phyloP scores from a whole-genome alignment of 225 moss, liverwort and hornwort species.

The Thuidium tamariscinum region DNA sequence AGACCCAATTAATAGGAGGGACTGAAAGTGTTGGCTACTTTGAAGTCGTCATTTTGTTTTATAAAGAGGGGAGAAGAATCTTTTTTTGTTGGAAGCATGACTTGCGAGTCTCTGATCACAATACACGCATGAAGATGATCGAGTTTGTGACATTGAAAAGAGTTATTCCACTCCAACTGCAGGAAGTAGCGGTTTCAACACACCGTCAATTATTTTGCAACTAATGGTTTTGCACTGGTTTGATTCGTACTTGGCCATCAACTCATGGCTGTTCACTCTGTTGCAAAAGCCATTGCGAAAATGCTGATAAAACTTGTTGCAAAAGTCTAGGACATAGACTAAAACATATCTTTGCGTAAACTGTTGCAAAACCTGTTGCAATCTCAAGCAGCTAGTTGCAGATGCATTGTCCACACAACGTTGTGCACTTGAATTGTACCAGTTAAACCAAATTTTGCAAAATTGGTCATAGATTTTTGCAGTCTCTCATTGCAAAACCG shows the following conservation, averaged over 20 bases:
- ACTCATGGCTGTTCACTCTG: background rate
- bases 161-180: background rate
- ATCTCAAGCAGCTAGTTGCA: background rate
- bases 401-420: background rate
- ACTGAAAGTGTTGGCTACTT: background rate
- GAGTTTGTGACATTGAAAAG: background rate
- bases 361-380: background rate
- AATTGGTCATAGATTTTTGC: background rate
- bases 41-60: background rate
- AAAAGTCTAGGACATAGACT: background rate
- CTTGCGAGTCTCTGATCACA: background rate
- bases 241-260: background rate
- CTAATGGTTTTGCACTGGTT: background rate
- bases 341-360: background rate
- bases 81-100: background rate
- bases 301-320: background rate
- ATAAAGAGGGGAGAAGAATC: background rate
- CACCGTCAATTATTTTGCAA: background rate
- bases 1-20: background rate
- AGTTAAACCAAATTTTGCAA: too few relatives aligned
- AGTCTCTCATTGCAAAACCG: background rate
- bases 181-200: background rate
- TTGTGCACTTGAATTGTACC: background rate
- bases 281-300: background rate
- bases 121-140: background rate